Evolutionary conservation across 2,329 filamentous ascomycete genomes (phyloP).

Genomic region (Aspergillus sp.): DNA sequence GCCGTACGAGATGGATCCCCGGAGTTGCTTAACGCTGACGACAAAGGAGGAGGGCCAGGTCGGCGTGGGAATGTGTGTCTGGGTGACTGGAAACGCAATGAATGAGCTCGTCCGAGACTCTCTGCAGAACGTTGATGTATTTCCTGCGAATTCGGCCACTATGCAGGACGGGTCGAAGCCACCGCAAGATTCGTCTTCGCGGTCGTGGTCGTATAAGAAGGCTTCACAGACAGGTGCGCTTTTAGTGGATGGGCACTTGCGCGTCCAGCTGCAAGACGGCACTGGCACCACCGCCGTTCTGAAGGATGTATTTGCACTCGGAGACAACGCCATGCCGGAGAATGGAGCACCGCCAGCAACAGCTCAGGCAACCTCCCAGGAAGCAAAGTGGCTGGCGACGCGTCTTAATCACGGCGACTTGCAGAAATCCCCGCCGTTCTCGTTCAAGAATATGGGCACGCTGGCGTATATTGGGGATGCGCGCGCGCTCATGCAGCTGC

Average conservation of each 20-base stretch:
- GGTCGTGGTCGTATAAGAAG: constrained; percentile 52
- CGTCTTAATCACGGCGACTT: constrained; percentile 53
- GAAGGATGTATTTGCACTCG: constrained; percentile 55
- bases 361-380: constrained; percentile 60
- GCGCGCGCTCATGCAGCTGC: constrained; percentile 57
- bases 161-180: constrained; percentile 22
- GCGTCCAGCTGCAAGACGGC: constrained; percentile 51
- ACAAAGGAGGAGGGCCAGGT: constrained; percentile 59
- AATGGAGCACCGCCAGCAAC: constrained; percentile 55
- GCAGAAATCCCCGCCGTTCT: constrained; percentile 42
- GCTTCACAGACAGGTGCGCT: constrained; percentile 49
- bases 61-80: constrained; percentile 61
- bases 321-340: constrained; percentile 58
- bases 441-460: constrained; percentile 58
- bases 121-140: constrained; percentile 31
- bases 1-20: constrained; percentile 43
- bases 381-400: constrained; percentile 58
- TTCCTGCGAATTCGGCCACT: constrained; percentile 32
- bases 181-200: constrained; percentile 5
- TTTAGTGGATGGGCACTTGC: constrained; percentile 57
- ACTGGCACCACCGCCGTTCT: constrained; percentile 43
- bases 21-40: constrained; percentile 52
- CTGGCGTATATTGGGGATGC: constrained; percentile 61
- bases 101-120: constrained; percentile 32
- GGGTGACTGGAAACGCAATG: constrained; percentile 48